Base-by-base conservation (phyloP, 371 early-diverging fungal genomes). In the Capillidium heterosporum region DNA sequence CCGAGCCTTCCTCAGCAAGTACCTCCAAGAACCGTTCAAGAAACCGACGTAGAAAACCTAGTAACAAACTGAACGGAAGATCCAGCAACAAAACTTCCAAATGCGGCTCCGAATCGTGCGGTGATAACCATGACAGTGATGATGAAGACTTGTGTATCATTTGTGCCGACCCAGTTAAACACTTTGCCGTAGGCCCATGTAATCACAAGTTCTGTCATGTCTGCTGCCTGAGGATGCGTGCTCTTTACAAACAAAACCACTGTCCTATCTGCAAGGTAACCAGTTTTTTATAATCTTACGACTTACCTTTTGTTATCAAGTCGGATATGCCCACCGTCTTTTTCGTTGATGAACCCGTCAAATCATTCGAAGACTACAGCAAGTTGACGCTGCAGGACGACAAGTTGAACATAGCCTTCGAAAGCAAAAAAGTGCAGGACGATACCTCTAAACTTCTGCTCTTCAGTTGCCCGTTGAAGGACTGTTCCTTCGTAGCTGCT, bases 201-300 rank as follows among this genome's bases (percentile, higher is more conserved):
- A 85, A 92, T 65, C 96, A 96, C 67, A 73, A 80, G 19, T 82
- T 84, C 1, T 96, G 96, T 69, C 88, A 89, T 58, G 65, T 81
- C 3, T 96, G 96, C 70, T 81, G 81, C 10, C 71, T 96, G 47
- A 77, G 96, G 32, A 61, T 95, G 47, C 73, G 96, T 48, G 86
- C 91, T 15, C 69, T 95, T 8, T 90, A 91, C 68, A 79, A 88
- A 65, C 79, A 75, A 40, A 76, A 74, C 28, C 73, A 78, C 39
- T 96, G 96, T 63, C 79, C 90, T 40, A 77, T 81, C 61, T 96
- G 96, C 78, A 95, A 95, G 74, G 88, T 84, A 69, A 55, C 49
- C 19, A 35, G 52, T 26, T 54, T 11, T 48, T 23, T 42, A 32
- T 39, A 49, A 28, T 27, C n/a, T 41, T 5, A 2, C n/a, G 48